phyloP scores from a whole-genome alignment of 2,329 filamentous ascomycete species.

The Pyrenochaeta sp. region DNA sequence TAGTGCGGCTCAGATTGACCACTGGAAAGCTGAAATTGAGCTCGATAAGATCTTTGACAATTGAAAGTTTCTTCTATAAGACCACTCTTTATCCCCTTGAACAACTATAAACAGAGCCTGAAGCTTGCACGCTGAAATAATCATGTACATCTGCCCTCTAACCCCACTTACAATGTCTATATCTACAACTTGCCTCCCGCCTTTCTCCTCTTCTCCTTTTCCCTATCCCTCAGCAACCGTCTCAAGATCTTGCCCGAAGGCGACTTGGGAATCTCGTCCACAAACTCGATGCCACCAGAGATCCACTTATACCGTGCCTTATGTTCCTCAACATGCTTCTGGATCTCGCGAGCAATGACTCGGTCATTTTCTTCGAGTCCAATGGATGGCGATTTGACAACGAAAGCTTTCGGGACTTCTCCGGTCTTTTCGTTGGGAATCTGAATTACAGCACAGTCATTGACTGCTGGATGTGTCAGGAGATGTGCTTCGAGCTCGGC shows the following conservation, averaged over 20 bases:
- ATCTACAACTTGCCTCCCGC: constrained; percentile 71
- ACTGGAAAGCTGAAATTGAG: neutral
- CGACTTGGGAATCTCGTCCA: constrained; percentile 64
- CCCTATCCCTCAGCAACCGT: constrained; percentile 74
- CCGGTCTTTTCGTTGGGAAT: constrained; percentile 70
- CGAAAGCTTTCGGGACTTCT: constrained; percentile 70
- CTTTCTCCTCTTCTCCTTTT: constrained; percentile 72
- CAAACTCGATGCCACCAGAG: constrained; percentile 64
- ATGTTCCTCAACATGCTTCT: constrained; percentile 66
- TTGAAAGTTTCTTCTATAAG: neutral
- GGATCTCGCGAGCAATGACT: constrained; percentile 59
- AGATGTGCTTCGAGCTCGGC: constrained; percentile 84
- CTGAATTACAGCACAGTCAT: constrained; percentile 80
- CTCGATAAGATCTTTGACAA: neutral
- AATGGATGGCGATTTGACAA: constrained; percentile 65
- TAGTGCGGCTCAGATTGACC: neutral
- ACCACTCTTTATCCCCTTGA: neutral
- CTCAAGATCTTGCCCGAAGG: constrained; percentile 70
- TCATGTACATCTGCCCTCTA: neutral
- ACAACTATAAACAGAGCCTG: neutral
- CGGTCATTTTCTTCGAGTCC: constrained; percentile 62
- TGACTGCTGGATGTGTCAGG: constrained; percentile 76
- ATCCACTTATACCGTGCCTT: constrained; percentile 71
- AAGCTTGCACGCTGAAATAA: neutral
- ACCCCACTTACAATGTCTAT: neutral